phyloP scores from a whole-genome alignment of 179 eudicot species.

The Pouteria campechiana region DNA sequence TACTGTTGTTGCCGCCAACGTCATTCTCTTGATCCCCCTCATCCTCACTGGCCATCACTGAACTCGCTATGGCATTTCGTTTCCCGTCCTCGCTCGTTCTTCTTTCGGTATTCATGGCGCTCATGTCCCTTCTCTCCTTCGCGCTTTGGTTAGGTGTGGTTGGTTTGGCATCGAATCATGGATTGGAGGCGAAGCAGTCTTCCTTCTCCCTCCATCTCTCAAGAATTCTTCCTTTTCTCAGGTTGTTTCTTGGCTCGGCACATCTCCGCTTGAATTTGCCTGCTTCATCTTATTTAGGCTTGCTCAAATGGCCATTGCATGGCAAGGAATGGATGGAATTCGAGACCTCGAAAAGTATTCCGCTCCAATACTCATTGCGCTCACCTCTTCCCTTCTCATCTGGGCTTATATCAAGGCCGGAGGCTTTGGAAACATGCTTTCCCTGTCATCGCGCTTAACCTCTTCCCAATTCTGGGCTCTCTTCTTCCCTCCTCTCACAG shows the following conservation, averaged over 20 bases:
- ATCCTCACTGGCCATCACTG: conserved; percentile 84
- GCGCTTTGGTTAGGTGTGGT: conserved; percentile 91
- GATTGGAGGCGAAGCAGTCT: conserved; percentile 98
- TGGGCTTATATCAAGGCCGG: conserved; percentile 93
- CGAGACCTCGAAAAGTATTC: conserved; percentile 69
- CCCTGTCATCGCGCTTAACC: conserved; percentile 54
- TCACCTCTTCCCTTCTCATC: conserved; percentile 50
- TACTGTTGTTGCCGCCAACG: conserved; percentile 74
- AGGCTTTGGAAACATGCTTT: conserved; percentile 68
- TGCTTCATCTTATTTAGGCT: conserved; percentile 80
- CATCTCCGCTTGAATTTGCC: conserved; percentile 73
- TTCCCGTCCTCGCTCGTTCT: conserved; percentile 83
- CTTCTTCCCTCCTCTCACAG: conserved; percentile 87
- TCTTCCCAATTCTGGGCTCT: conserved; percentile 57
- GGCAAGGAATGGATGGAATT: conserved; percentile 92
- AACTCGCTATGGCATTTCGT: conserved; percentile 68
- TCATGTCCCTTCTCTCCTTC: conserved; percentile 64
- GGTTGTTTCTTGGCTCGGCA: conserved; percentile 63
- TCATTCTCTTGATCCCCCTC: conserved; percentile 50
- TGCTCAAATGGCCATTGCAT: conserved; percentile 57
- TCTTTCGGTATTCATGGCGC: conserved; percentile 88
- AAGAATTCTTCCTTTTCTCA: conserved; percentile 32
- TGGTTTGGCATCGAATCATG: conserved; percentile 97
- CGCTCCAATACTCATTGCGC: conserved; percentile 63
- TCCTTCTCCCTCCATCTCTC: conserved; percentile 47